These are phyloP conservation scores for Pochonia chlamydosporia DNA, from an alignment of 2,329 filamentous ascomycete species.

Conservation along the genomic window DNA sequence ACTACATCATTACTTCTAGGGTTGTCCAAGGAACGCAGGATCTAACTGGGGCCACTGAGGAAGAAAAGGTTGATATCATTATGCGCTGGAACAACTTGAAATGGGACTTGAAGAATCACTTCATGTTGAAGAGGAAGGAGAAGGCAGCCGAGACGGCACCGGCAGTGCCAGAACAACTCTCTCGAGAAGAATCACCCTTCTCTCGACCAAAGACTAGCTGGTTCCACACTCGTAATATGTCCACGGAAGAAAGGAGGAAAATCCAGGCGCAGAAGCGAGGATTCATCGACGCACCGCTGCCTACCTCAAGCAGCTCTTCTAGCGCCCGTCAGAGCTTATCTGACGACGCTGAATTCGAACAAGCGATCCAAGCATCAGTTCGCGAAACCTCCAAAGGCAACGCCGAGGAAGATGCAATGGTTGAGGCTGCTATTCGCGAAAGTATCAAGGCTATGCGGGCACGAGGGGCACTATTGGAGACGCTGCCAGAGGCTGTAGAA, in stretches of 20 bases:
- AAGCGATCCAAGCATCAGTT: slow-evolving; percentile 66
- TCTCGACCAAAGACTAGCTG: slow-evolving; percentile 38
- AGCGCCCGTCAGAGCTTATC: slow-evolving; percentile 10
- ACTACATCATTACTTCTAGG: slow-evolving; percentile 73
- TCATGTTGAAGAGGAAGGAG: slow-evolving; percentile 45
- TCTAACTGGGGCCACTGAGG: slow-evolving; percentile 42
- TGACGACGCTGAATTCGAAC: slow-evolving; percentile 60
- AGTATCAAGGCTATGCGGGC: slow-evolving; percentile 54
- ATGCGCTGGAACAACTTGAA: slow-evolving; percentile 57
- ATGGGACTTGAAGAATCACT: slow-evolving; percentile 54
- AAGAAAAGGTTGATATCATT: slow-evolving; percentile 61
- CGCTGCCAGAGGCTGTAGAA: slow-evolving; percentile 18
- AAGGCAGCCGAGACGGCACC: slow-evolving; percentile 29
- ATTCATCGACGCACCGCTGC: slow-evolving; percentile 13
- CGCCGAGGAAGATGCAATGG: slow-evolving; percentile 59
- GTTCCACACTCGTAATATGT: slow-evolving; percentile 40
- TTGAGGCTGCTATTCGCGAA: slow-evolving; percentile 69
- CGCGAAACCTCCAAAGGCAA: slow-evolving; percentile 65
- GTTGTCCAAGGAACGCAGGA: slow-evolving; percentile 71
- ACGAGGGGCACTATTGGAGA: slow-evolving; percentile 18
- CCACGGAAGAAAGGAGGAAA: slow-evolving; percentile 46
- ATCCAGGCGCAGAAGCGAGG: slow-evolving; percentile 37
- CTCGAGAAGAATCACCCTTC: slow-evolving; percentile 14
- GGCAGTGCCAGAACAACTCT: slow-evolving; percentile 10
- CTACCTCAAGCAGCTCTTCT: slow-evolving; percentile 10